Percentiles rank a stretch among this genome's conserved stretches.
Evolutionary conservation across 345 rosid genomes (phyloP).

Genomic region (Sonneratia alba): DNA sequence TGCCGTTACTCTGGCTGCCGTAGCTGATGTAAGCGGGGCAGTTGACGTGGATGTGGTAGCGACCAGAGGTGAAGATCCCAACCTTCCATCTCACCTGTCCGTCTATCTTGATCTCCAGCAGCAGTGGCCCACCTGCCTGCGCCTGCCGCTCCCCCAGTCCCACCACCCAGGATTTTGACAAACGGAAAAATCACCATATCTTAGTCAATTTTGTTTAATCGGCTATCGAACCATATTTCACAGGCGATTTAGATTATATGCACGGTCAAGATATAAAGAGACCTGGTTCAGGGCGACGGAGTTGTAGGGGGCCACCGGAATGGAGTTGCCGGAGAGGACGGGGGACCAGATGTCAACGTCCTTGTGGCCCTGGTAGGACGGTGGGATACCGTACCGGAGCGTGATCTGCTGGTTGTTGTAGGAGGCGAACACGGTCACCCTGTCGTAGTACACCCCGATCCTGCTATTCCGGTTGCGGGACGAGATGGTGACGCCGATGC

Average conservation of each 20-base stretch:
- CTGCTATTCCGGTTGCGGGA: conserved; percentile 19
- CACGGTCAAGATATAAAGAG: neutral
- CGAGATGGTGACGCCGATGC: conserved; percentile 18
- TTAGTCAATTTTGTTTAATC: too few relatives aligned
- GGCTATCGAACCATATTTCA: too few relatives aligned
- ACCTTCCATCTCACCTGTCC: conserved; percentile 28
- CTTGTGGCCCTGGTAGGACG: conserved; percentile 28
- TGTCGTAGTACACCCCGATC: conserved; percentile 37
- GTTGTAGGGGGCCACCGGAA: conserved; percentile 33
- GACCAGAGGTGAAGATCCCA: conserved; percentile 18
- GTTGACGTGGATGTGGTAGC: conserved; percentile 23
- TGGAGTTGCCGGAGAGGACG: conserved; percentile 22
- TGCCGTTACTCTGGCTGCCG: conserved; percentile 9
- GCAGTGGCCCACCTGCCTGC: conserved; percentile 15
- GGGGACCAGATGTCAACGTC: conserved; percentile 42
- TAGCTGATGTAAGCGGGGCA: conserved; percentile 29
- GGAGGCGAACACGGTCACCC: conserved; percentile 28
- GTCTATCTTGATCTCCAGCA: conserved; percentile 15
- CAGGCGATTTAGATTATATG: too few relatives aligned
- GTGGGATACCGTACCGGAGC: conserved; percentile 15
- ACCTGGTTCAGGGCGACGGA: conserved; percentile 14
- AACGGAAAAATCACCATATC: neutral
- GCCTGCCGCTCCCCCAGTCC: neutral
- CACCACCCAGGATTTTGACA: neutral
- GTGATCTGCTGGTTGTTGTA: conserved; percentile 34